Evolutionary conservation across 306 rosid species (phyloP), one percentile per base, ranked within the genome.

Genomic region (Medicago arabica): DNA sequence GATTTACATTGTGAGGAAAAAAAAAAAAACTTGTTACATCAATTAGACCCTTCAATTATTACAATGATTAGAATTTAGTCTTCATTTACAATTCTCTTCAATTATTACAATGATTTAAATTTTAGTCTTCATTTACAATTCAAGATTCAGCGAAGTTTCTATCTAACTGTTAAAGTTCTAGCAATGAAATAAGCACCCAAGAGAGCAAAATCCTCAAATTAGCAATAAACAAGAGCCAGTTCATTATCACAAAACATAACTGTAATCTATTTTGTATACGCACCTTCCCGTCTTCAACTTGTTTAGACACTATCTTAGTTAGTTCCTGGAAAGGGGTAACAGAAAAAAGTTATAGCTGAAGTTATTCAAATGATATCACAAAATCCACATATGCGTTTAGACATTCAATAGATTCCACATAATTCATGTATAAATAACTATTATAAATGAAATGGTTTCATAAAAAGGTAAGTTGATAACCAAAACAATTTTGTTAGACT

Each of bases 281-380:
- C 89, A 95, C 99, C 97, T 95, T 95, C 80, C 99, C 99, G 75
- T 95, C 99, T 88, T 95, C 99, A 36, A 92, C 78, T 81, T 87
- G 97, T 85, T 95, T 95, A 50, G 97, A 86, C 76, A 87, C 99
- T 76, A 90, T 58, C 86, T 95, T 95, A 7, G 89, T 78, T 71
- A 95, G 75, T 81, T 95, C 97, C 99, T 95, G 88, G 15, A 83
- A 80, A 78, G 21, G 54, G 4, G 44, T 64, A 55, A 58, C 10
- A 65, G 67, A 28, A 41, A 34, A 9, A 47, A 67, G 57, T 28
- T 58, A 49, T 5, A 60, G 19, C 71, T 31, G 68, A 71, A 58
- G 34, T 23, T 78, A 55, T 49, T 64, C 44, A 49, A 36, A 70
- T 19, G 58, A 60, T 70, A 70, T 55, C 62, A 81, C 23, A 60